Conservation (phyloP, 2,329 filamentous ascomycete species). For the Colletotrichum higginsianum region DNA sequence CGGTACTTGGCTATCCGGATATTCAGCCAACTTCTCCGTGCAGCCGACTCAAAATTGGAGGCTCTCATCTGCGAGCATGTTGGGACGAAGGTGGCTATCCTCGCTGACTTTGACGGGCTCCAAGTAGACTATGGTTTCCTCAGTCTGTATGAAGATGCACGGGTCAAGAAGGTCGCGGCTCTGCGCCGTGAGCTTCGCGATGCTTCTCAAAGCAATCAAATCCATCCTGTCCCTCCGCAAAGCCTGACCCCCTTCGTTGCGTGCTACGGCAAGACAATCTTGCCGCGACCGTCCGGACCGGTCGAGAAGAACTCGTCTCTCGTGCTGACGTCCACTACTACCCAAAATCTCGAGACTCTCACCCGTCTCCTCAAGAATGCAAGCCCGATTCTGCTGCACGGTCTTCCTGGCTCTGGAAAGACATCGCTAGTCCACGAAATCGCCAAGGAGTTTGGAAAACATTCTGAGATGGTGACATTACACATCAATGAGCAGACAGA, state of each 20-base stretch:
- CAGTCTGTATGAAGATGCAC: constrained; percentile 70
- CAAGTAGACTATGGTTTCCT: constrained; percentile 85
- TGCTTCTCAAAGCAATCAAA: constrained; percentile 42
- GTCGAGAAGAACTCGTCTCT: constrained; percentile 61
- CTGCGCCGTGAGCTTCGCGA: constrained; percentile 57
- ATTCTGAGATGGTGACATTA: constrained; percentile 88
- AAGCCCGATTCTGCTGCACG: constrained; percentile 85
- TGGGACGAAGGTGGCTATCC: constrained; percentile 70
- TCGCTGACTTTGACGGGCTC: constrained; percentile 82
- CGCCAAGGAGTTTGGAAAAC: constrained; percentile 83
- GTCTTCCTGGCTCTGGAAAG: constrained; percentile 90
- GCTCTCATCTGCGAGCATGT: constrained; percentile 78
- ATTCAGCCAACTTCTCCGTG: constrained; percentile 83
- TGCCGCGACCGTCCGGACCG: constrained; percentile 73
- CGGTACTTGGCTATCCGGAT: constrained; percentile 87
- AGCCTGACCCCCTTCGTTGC: constrained; percentile 73
- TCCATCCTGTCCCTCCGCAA: constrained; percentile 51
- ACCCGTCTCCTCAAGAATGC: constrained; percentile 76
- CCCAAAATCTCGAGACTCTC: constrained; percentile 78
- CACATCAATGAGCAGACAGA: constrained; percentile 99
- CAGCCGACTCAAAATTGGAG: constrained; percentile 84
- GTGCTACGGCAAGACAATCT: constrained; percentile 75
- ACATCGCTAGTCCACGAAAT: constrained; percentile 88
- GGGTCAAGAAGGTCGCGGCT: constrained; percentile 62
- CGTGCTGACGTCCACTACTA: constrained; percentile 81